Conservation (phyloP, 352 stramenopile species). For the Globisporangium irregulare region DNA sequence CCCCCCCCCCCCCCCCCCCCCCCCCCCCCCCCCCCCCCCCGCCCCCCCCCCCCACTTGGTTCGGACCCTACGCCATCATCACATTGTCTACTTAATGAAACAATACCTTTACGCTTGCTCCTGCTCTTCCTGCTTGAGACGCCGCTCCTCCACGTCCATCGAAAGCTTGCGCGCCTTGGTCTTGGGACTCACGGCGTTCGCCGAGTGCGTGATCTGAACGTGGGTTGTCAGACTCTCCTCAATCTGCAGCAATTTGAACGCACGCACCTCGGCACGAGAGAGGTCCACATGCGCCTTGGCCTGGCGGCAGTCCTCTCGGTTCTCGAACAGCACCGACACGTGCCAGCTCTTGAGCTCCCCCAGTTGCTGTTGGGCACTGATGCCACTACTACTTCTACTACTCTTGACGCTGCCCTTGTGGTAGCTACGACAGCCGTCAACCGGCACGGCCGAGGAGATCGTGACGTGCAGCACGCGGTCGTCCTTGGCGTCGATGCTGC, state of each 20-base stretch:
- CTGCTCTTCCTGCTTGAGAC: slow-evolving; percentile 11
- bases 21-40: too few species aligned
- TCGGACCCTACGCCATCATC: background rate
- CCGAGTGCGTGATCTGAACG: slow-evolving; percentile 54
- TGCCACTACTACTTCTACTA: background rate
- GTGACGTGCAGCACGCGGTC: slow-evolving; percentile 69
- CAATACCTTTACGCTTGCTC: background rate
- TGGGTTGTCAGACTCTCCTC: slow-evolving; percentile 65
- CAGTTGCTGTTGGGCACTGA: slow-evolving; percentile 6
- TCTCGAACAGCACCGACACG: slow-evolving; percentile 63
- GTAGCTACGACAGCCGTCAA: slow-evolving; percentile 61
- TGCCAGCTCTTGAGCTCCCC: slow-evolving; percentile 49
- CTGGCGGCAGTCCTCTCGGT: slow-evolving; percentile 54
- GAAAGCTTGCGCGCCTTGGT: slow-evolving; percentile 30
- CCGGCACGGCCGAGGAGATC: slow-evolving; percentile 48
- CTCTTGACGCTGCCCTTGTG: slow-evolving; percentile 38
- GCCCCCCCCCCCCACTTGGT: too few species aligned
- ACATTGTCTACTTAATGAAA: background rate
- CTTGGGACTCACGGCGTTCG: slow-evolving; percentile 15
- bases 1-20: too few species aligned
- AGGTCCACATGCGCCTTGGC: slow-evolving; percentile 72
- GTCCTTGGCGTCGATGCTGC: slow-evolving; percentile 62
- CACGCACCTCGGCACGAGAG: slow-evolving; percentile 68
- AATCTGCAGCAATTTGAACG: slow-evolving; percentile 78
- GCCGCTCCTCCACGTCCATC: slow-evolving; percentile 17